A percentile compares a stretch with the other conserved stretches of the same genome.
These are phyloP conservation scores for Chlorella ohadii DNA, from an alignment of 139 green algal species.

Conservation along the genomic window DNA sequence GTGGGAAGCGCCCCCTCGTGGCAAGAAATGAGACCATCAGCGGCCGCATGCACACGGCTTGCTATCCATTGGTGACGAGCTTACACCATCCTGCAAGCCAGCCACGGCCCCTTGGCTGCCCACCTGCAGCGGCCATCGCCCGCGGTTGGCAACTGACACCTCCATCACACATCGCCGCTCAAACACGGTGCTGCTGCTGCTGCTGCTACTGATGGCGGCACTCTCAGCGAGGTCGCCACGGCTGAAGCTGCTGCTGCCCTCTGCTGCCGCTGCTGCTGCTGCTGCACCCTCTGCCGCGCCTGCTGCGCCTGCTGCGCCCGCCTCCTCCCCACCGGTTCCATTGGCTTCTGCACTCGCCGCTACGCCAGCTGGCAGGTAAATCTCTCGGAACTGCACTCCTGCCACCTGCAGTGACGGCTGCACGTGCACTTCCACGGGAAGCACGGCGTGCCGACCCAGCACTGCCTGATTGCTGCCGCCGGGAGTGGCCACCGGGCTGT, in stretches of 20 bases:
- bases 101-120: neutral
- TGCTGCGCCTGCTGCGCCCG: neutral
- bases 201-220: neutral
- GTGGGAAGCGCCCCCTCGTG: too few species aligned
- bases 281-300: neutral
- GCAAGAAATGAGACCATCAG: too few species aligned
- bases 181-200: neutral
- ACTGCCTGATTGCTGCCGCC: slow-evolving; percentile 1
- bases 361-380: slow-evolving; percentile 10
- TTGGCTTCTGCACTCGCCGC: neutral
- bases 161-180: slow-evolving; percentile 40
- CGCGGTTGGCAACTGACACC: slow-evolving; percentile 27
- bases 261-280: neutral
- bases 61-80: too few species aligned
- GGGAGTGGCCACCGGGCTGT: neutral
- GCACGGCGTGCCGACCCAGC: slow-evolving; percentile 29
- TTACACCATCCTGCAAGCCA: too few species aligned
- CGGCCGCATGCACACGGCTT: too few species aligned
- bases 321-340: neutral
- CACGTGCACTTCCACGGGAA: slow-evolving; percentile 36
- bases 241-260: neutral
- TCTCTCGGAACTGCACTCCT: slow-evolving; percentile 25
- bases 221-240: too few species aligned
- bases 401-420: slow-evolving; percentile 48
- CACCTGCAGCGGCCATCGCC: slow-evolving; percentile 33